Evolutionary conservation across 257 asterid genomes (phyloP), one percentile per base, ranked within the genome.

Genomic region (Handroanthus guayacan): DNA sequence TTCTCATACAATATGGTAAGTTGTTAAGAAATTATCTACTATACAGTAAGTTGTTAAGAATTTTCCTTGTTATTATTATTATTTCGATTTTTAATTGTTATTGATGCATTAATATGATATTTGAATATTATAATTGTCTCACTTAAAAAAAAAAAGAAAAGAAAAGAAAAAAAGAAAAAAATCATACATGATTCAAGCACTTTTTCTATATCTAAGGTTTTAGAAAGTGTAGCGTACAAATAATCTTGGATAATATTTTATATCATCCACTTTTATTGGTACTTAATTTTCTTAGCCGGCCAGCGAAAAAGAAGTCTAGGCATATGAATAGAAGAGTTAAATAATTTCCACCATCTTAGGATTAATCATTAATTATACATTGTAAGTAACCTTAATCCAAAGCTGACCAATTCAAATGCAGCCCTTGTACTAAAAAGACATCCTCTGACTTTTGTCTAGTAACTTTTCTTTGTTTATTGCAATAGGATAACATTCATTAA

Each of bases 271-370:
- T 56, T 57, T 62, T 62, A 63, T 44, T 36, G 56, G 13, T 8
- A 11, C 5, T 50, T 41, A 61, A 61, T 58, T 34, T 73, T 66
- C 57, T 79, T 14, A 4, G 76, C 83, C 76, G 83, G 72, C 75
- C 17, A 20, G 47, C 50, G 80, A 14, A n/a, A 67, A 34, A 12
- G 47, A 48, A 47, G 31, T 38, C 50, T 67, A 71, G 64, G 44
- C 43, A 67, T 25, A 25, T 0, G 9, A 36, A 55, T n/a, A 50
- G 39, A 70, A 72, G 38, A 50, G 43, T 62, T 70, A 20, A 31
- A 67, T 12, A 63, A 62, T 41, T 62, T 6, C 44, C 61, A 62
- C 20, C 17, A 51, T 20, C 7, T 4, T 45, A n/a, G n/a, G 31
- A 57, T 34, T 72, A 66, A 17, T 56, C 11, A 43, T 65, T 56